Base-by-base conservation (phyloP, 75 land plant genomes). In the Pinus taeda region DNA sequence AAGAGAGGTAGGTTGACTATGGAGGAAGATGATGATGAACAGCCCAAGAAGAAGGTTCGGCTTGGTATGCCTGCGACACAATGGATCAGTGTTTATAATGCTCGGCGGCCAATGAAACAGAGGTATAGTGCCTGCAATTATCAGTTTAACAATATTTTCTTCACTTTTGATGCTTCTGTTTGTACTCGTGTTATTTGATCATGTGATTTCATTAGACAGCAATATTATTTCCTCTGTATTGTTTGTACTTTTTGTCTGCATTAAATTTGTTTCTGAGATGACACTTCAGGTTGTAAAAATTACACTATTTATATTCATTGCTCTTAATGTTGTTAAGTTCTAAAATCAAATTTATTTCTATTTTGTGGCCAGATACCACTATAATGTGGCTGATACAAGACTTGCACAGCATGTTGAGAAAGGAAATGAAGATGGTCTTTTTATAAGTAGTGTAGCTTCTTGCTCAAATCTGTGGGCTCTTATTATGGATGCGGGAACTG, bases 11-110 rank as follows among this genome's bases (percentile, higher is more conserved):
- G 99, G 71, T 59, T 94, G 37, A 90, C 85, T 71, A 70, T 81
- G 62, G 93, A 89, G 30, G 95, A 89, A 69, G 97, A 89, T 61
- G 94, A 96, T 59, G 99, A 96, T 73, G 94, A 87, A 21, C 97
- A 92, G 76, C 91, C 92, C 6, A 92, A 81, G 78, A 96, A 96
- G 90, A 94, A 92, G 84, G 86, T 94, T 39, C 95, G 99, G 4
- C 58, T 88, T 9, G 99, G 99, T 57, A 87, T 90, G 84, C 97
- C 99, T 82, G 97, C 99, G 22, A 96, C 95, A 2, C 99, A 94
- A 85, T 96, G 99, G 99, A 93, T 96, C 70, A 88, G 95, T 70
- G 88, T 96, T 70, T 96, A 94, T 79, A 94, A 90, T 88, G 99
- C 95, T 5, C 88, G 95, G 2, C 87, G 65, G 7, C 93, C 97